Evolutionary conservation across 306 rosid species (phyloP).

Genomic region (Casuarina equisetifolia): DNA sequence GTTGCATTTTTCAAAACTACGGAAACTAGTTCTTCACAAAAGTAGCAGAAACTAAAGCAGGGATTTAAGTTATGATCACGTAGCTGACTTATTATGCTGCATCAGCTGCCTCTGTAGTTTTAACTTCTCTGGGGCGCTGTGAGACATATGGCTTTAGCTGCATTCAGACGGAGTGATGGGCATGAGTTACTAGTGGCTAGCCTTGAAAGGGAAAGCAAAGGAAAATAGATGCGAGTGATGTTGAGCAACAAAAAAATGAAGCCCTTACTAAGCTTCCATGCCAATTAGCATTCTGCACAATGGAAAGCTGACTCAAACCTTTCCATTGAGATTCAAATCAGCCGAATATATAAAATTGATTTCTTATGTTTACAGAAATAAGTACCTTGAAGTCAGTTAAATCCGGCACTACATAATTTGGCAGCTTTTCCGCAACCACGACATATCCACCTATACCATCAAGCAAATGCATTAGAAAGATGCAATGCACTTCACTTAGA

Average conservation of each 20-base stretch:
- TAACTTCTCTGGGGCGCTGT: slow-evolving; percentile 44
- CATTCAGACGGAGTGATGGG: slow-evolving; percentile 1
- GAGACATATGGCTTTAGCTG: slow-evolving; percentile 61
- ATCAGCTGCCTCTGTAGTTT: slow-evolving; percentile 35
- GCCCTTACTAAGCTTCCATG: neutral
- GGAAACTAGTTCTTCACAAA: neutral
- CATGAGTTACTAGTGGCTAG: neutral
- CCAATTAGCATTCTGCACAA: neutral
- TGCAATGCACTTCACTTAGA: neutral
- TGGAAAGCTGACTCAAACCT: neutral
- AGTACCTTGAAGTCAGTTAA: slow-evolving; percentile 58
- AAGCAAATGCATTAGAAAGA: neutral
- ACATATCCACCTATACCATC: slow-evolving; percentile 60
- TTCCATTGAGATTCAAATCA: neutral
- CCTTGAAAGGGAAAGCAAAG: neutral
- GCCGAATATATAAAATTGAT: neutral
- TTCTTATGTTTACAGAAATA: neutral
- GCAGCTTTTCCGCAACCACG: slow-evolving; percentile 49
- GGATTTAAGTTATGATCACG: neutral
- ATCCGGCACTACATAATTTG: slow-evolving; percentile 63
- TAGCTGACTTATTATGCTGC: slow-evolving; percentile 20
- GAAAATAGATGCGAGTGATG: neutral
- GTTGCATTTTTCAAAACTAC: neutral
- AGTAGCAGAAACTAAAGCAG: neutral
- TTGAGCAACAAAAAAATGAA: neutral